These are phyloP conservation scores for Elsinoe australis DNA, from an alignment of 2,329 filamentous ascomycete species.

Conservation along the genomic window DNA sequence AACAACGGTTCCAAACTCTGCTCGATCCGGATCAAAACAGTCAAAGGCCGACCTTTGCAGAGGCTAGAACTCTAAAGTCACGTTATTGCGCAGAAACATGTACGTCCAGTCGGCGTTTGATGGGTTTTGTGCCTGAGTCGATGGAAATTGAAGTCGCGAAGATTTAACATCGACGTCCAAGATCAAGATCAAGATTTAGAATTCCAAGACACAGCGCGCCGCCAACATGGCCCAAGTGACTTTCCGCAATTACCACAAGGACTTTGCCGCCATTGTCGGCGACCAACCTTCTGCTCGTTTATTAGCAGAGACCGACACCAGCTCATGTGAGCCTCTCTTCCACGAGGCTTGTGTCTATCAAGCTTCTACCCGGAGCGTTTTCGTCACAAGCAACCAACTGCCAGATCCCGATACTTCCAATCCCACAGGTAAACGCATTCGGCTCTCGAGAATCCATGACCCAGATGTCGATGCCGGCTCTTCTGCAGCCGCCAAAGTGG, in stretches of 20 bases:
- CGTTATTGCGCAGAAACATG: neutral
- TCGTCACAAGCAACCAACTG: constrained; percentile 36
- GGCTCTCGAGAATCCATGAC: constrained; percentile 6
- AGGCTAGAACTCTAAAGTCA: no score
- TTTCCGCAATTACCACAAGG: neutral
- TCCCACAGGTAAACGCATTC: neutral
- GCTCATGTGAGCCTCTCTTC: constrained; percentile 5
- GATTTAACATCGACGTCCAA: constrained; percentile 8
- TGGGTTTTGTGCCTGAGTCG: neutral
- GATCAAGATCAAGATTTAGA: neutral
- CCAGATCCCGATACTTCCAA: neutral
- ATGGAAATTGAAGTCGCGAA: neutral
- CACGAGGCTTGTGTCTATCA: constrained; percentile 37
- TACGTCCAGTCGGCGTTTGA: constrained; percentile 11
- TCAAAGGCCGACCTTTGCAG: constrained; percentile 12
- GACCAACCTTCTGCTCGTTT: neutral
- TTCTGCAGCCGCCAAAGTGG: constrained; percentile 27
- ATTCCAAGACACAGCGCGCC: neutral
- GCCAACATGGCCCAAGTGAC: constrained; percentile 1
- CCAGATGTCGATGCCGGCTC: constrained; percentile 4
- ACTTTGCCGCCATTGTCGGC: constrained; percentile 11
- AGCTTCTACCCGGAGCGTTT: constrained; percentile 32
- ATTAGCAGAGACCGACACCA: constrained; percentile 10
- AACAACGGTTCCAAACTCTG: constrained; percentile 6
- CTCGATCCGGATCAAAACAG: constrained; percentile 1